Conservation (phyloP, 2,329 filamentous ascomycete species). For the Pseudomassariella vexata region DNA sequence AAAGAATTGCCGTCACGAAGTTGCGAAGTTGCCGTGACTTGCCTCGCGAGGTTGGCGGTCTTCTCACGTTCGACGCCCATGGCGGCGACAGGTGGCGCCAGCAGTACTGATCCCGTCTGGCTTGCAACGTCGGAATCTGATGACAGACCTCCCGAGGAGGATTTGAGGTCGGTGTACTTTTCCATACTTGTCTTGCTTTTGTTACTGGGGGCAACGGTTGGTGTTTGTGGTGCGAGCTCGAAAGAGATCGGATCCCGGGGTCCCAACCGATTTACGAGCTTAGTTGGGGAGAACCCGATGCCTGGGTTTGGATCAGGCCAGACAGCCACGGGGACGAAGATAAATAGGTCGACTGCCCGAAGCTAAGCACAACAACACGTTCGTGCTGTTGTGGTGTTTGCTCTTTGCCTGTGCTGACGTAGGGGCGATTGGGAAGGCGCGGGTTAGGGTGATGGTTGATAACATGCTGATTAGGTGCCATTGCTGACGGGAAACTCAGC, state of each 20-base stretch:
- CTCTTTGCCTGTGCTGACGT: no score
- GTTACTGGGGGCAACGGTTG: slow-evolving; percentile 16
- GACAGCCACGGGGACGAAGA: no score
- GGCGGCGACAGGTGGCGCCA: slow-evolving; percentile 4
- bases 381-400: no score
- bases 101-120: background rate
- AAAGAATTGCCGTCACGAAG: slow-evolving; percentile 18
- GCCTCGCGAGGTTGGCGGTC: slow-evolving; percentile 11
- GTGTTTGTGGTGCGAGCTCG: slow-evolving; percentile 9
- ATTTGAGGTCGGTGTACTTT: slow-evolving; percentile 12
- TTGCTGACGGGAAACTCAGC: no score
- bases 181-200: slow-evolving; percentile 17
- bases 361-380: no score
- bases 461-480: no score
- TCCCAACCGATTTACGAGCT: no score
- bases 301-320: slow-evolving; percentile 1
- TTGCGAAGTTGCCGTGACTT: slow-evolving; percentile 19
- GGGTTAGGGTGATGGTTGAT: no score
- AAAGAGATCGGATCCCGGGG: slow-evolving; percentile 2
- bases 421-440: no score
- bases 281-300: slow-evolving; percentile 3
- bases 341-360: no score
- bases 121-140: slow-evolving; percentile 5
- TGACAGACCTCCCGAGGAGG: slow-evolving; percentile 8
- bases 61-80: slow-evolving; percentile 9